Base-by-base conservation (phyloP, 2,329 filamentous ascomycete genomes). In the Pseudogymnoascus sp. region DNA sequence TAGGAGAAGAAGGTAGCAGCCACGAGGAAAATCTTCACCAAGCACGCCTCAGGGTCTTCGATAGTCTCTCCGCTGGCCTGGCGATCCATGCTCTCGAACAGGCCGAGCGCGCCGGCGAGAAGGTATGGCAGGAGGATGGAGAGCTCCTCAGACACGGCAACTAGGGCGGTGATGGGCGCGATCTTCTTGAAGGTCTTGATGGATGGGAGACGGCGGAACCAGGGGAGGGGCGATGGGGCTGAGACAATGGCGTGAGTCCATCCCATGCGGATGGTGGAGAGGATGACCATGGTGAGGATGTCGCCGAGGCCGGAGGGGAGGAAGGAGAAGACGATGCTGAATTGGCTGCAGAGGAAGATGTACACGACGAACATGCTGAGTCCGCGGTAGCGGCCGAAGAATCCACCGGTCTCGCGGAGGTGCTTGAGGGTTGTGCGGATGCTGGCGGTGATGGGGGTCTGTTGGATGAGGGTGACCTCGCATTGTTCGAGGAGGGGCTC, bases 171-270 rank as follows among this genome's bases (percentile, higher is more conserved):
- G 21, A 92, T 88, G 59, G 86, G 74, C 66, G 84, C 86, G 66
- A 91, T 86, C 64, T 89, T 86, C 71, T 84, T 81, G 78, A 88
- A 88, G 61, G 85, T 80, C 71, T 80, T 80, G 69, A 86, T 84
- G 54, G 85, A 77, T 14, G 89, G 87, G 61, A 96, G 81, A 64
- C 91, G 88, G 71, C 81, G 78, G 76, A 83, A 89, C 79, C 88
- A 91, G 69, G 77, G 78, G 73, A 83, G 82, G 59, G 79, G 72
- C 64, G 83, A 87, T 4, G 86, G 85, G 62, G 85, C 80, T 1
- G 90, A 87, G 72, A 97, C 92, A 73, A 96, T 85, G 70, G 90
- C 87, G 75, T 96, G 91, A 3, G 92, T 90, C 91, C 92, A 96
- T 62, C 85, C 83, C 68, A 93, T 83, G 73, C 85, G 83, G 65